These are phyloP conservation scores for Petrea volubilis DNA, from an alignment of 257 asterid genomes.

Conservation along the genomic window DNA sequence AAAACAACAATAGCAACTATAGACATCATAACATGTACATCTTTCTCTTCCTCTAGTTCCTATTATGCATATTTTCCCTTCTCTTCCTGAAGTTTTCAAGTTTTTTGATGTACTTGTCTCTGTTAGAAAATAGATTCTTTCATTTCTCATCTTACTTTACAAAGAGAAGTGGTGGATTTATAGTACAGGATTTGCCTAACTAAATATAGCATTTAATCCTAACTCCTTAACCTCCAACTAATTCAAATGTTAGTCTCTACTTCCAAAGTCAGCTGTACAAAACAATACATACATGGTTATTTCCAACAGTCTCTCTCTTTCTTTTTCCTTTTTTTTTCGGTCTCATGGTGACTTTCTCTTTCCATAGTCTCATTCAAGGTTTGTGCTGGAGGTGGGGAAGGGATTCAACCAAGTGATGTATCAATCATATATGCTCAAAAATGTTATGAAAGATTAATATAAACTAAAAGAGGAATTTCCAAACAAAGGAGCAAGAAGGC, in stretches of 20 bases:
- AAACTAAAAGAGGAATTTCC: not conserved
- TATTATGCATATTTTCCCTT: not conserved
- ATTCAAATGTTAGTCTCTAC: too few relatives aligned
- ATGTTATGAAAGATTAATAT: not conserved
- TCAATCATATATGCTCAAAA: conserved; percentile 1
- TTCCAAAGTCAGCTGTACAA: too few relatives aligned
- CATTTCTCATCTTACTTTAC: too few relatives aligned
- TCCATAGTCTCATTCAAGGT: not conserved
- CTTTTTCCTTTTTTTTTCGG: not conserved
- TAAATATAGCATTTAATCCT: too few relatives aligned
- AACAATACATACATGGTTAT: too few relatives aligned
- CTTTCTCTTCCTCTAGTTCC: too few relatives aligned
- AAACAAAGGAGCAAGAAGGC: not conserved
- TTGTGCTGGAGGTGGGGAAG: not conserved
- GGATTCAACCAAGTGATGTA: conserved; percentile 1
- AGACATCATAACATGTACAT: not conserved
- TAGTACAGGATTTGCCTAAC: too few relatives aligned
- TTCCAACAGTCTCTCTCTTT: too few relatives aligned
- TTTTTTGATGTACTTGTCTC: too few relatives aligned
- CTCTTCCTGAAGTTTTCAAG: not conserved
- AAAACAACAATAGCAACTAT: conserved; percentile 3
- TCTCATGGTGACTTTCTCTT: not conserved
- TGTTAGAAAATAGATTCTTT: too few relatives aligned
- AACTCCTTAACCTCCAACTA: too few relatives aligned
- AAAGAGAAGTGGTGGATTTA: too few relatives aligned